Percentiles rank a stretch among this genome's conserved stretches.
Evolutionary conservation across 2,329 filamentous ascomycete species (phyloP).

Genomic region (Xylaria sp.): DNA sequence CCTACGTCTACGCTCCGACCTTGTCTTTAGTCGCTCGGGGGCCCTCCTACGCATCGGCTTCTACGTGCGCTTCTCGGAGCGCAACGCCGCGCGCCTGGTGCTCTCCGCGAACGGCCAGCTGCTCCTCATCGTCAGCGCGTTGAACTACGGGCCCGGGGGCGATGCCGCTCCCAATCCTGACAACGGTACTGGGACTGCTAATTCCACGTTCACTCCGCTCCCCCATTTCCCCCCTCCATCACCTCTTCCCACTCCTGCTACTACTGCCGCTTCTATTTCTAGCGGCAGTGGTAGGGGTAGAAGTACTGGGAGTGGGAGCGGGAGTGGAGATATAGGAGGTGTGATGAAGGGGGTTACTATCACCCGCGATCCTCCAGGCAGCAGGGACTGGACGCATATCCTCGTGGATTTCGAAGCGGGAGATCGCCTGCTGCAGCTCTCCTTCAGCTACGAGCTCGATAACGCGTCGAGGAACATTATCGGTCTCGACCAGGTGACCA

Average conservation of each 20-base stretch:
- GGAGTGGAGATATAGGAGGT: neutral
- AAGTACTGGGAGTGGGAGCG: neutral
- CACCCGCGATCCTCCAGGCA: neutral
- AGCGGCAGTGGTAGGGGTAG: too few species aligned
- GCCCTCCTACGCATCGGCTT: slow-evolving; percentile 30
- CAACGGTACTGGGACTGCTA: too few species aligned
- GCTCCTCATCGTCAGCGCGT: slow-evolving; percentile 5
- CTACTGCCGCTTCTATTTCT: too few species aligned
- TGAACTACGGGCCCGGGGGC: slow-evolving; percentile 15
- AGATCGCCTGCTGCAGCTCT: slow-evolving; percentile 33
- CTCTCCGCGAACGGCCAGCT: slow-evolving; percentile 47
- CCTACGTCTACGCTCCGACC: slow-evolving; percentile 30
- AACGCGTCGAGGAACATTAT: slow-evolving; percentile 27
- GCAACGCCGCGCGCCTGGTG: slow-evolving; percentile 45
- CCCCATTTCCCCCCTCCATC: too few species aligned
- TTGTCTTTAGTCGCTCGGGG: slow-evolving; percentile 26
- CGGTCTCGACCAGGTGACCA: slow-evolving; percentile 33
- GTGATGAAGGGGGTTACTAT: neutral
- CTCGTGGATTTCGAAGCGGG: slow-evolving; percentile 54
- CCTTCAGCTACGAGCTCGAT: slow-evolving; percentile 32
- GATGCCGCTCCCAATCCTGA: too few species aligned
- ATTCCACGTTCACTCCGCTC: too few species aligned
- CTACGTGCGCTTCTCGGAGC: slow-evolving; percentile 30
- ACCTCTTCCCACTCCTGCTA: too few species aligned
- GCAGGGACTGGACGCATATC: slow-evolving; percentile 42